Percentiles rank a stretch among this genome's conserved stretches.
Evolutionary conservation across 2,329 filamentous ascomycete species (phyloP).

Genomic region (Fusarium decemcellulare): DNA sequence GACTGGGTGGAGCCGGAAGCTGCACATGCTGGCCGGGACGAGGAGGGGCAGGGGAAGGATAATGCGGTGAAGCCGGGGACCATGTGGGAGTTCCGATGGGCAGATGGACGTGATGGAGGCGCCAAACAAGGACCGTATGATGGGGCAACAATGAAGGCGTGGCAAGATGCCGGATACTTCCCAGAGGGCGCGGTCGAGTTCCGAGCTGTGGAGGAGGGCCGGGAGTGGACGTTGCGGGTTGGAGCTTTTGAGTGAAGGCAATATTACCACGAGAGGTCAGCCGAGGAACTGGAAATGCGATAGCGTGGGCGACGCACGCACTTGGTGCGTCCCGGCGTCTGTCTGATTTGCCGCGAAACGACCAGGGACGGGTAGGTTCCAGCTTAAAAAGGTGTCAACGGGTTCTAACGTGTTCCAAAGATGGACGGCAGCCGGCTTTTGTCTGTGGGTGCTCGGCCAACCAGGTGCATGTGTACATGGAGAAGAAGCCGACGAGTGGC

Average conservation of each 20-base stretch:
- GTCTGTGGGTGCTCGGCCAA: slow-evolving; percentile 38
- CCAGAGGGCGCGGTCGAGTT: slow-evolving; percentile 83
- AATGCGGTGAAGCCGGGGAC: slow-evolving; percentile 39
- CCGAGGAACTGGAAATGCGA: slow-evolving; percentile 16
- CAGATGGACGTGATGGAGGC: slow-evolving; percentile 85
- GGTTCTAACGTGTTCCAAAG: slow-evolving; percentile 28
- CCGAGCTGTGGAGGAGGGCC: slow-evolving; percentile 68
- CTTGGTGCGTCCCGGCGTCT: slow-evolving; percentile 23
- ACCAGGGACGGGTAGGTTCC: slow-evolving; percentile 18
- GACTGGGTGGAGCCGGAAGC: slow-evolving; percentile 76
- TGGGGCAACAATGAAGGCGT: slow-evolving; percentile 86
- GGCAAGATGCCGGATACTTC: slow-evolving; percentile 94
- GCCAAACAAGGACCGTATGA: slow-evolving; percentile 91
- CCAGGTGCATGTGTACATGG: slow-evolving; percentile 34
- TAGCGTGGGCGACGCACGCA: slow-evolving; percentile 29
- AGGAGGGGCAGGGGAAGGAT: slow-evolving; percentile 28
- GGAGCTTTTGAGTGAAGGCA: slow-evolving; percentile 64
- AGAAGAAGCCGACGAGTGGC: slow-evolving; percentile 27
- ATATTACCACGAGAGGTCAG: slow-evolving; percentile 26
- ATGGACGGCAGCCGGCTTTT: slow-evolving; percentile 27
- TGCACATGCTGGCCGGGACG: slow-evolving; percentile 47
- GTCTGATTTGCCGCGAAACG: slow-evolving; percentile 28
- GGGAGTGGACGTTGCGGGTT: slow-evolving; percentile 64
- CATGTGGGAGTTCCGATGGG: slow-evolving; percentile 93
- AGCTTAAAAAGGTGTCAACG: slow-evolving; percentile 31